phyloP scores from a whole-genome alignment of 257 asterid species.

The Fraxinus excelsior region DNA sequence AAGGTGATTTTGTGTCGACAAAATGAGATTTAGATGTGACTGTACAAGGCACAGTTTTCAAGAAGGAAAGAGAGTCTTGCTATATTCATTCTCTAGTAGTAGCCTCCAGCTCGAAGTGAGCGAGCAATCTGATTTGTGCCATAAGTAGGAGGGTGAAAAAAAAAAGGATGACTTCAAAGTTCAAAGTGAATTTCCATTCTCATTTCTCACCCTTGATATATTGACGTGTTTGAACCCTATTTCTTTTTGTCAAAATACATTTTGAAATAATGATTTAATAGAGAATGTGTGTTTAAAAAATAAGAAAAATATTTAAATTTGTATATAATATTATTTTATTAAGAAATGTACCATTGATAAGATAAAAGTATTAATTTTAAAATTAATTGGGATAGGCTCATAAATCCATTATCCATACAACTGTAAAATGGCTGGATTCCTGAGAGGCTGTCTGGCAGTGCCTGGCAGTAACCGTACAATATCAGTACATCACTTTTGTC shows the following conservation, averaged over 20 bases:
- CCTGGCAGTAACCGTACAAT: not conserved
- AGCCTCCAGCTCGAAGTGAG: conserved; percentile 49
- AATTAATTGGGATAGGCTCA: too few relatives aligned
- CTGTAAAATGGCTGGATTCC: conserved; percentile 47
- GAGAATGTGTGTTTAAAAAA: too few relatives aligned
- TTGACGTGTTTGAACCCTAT: too few relatives aligned
- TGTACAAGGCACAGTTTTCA: not conserved
- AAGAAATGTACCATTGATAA: too few relatives aligned
- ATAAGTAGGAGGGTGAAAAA: not conserved
- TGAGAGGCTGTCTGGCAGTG: not conserved
- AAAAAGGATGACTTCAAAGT: not conserved
- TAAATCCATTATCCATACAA: conserved; percentile 28
- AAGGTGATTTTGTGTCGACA: not conserved
- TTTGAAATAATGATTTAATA: too few relatives aligned
- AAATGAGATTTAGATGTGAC: not conserved
- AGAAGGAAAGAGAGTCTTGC: not conserved
- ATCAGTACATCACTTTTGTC: not conserved
- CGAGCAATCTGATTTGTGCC: not conserved
- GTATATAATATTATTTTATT: too few relatives aligned
- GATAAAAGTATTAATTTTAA: too few relatives aligned
- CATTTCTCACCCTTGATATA: not conserved
- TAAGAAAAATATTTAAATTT: too few relatives aligned
- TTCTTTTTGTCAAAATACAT: too few relatives aligned
- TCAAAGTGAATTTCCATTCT: not conserved
- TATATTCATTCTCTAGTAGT: not conserved